These are phyloP conservation scores for Cladosporium sp. DNA, from an alignment of 2,329 filamentous ascomycete genomes.

Conservation along the genomic window DNA sequence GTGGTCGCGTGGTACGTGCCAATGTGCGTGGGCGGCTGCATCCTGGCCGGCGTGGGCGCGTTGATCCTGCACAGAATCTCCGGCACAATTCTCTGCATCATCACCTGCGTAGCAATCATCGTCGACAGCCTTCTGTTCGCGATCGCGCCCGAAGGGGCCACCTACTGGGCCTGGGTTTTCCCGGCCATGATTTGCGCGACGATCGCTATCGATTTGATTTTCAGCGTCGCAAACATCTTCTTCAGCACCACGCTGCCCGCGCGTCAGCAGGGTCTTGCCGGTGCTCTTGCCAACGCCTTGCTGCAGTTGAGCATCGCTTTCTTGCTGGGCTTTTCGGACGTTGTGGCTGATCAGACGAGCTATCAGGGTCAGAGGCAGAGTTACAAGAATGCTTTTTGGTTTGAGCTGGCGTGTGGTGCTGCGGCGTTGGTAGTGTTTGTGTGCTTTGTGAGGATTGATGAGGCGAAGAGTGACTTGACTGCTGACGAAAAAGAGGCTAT, in stretches of 20 bases:
- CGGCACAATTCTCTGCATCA: conserved; percentile 58
- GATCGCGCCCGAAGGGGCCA: conserved; percentile 51
- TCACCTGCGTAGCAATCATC: conserved; percentile 59
- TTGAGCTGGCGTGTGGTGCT: conserved; percentile 54
- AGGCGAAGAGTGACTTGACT: conserved; percentile 55
- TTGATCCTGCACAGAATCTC: conserved; percentile 64
- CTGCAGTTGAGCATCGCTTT: conserved; percentile 70
- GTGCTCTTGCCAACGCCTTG: conserved; percentile 66
- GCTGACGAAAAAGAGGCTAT: conserved; percentile 49
- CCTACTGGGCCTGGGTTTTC: conserved; percentile 72
- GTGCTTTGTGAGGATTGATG: conserved; percentile 51
- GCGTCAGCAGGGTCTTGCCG: conserved; percentile 65
- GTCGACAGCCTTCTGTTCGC: conserved; percentile 60
- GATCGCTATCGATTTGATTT: conserved; percentile 70
- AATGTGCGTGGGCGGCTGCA: conserved; percentile 62
- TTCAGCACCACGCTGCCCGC: conserved; percentile 65
- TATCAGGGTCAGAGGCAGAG: conserved; percentile 44
- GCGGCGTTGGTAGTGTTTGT: conserved; percentile 51
- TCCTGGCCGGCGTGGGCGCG: conserved; percentile 60
- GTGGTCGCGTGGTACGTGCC: conserved; percentile 67
- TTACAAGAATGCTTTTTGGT: conserved; percentile 65
- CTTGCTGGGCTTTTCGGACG: conserved; percentile 66
- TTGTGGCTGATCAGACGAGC: conserved; percentile 50
- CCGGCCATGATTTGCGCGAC: conserved; percentile 67
- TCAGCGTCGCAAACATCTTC: conserved; percentile 72